Conservation (phyloP, 129 eudicot species). For the Saussurea involucrata region DNA sequence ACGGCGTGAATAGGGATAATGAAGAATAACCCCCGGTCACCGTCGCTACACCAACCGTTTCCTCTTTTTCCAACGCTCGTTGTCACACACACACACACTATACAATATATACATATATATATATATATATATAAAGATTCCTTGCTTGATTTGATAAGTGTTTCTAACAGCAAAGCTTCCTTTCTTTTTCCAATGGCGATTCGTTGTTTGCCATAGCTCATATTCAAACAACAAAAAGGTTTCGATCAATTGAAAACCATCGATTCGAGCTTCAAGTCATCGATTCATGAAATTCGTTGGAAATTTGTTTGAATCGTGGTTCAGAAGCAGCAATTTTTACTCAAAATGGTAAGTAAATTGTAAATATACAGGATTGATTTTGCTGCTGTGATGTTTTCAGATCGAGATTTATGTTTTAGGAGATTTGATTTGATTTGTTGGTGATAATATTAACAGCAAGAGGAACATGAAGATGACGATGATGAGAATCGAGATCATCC, state of each 20-base stretch:
- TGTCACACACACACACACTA: not conserved
- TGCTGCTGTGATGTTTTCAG: not conserved
- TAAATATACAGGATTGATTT: not conserved
- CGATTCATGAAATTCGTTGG: slow-evolving; percentile 17
- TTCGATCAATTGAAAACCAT: not conserved
- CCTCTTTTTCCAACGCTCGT: slow-evolving; percentile 4
- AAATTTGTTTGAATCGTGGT: slow-evolving; percentile 50
- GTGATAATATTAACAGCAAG: slow-evolving; percentile 47
- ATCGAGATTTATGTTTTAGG: not conserved
- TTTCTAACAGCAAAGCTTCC: slow-evolving; percentile 19
- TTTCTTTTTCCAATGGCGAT: slow-evolving; percentile 6
- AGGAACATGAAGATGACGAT: slow-evolving; percentile 32
- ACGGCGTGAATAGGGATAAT: not conserved
- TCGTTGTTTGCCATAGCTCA: slow-evolving; percentile 2
- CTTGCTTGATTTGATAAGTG: not conserved
- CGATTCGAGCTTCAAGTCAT: not conserved
- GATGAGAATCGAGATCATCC: slow-evolving; percentile 47
- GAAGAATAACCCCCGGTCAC: not conserved
- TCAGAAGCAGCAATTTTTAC: slow-evolving; percentile 55
- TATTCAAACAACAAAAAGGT: not conserved
- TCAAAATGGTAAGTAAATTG: slow-evolving; percentile 49
- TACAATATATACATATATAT: too few species aligned
- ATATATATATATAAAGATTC: not conserved
- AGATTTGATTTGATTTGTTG: not conserved
- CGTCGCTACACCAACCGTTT: slow-evolving; percentile 4